These are phyloP conservation scores for Santalum album DNA, from an alignment of 164 flowering plant genomes.

Conservation along the genomic window DNA sequence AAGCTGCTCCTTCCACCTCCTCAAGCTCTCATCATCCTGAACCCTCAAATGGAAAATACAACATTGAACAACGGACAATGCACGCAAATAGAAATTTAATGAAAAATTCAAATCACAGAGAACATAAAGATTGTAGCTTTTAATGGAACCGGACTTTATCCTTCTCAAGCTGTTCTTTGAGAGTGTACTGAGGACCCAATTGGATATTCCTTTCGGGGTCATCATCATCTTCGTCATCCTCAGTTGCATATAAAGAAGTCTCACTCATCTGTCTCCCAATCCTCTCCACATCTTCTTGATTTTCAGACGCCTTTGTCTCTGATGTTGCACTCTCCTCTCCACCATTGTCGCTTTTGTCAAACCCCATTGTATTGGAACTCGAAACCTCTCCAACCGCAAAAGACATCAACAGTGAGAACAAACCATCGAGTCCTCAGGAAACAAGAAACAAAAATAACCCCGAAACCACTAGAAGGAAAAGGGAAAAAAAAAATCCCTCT, in stretches of 20 bases:
- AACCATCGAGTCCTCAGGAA: neutral
- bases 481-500: slow-evolving; percentile 17
- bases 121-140: no score
- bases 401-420: slow-evolving; percentile 30
- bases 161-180: slow-evolving; percentile 70
- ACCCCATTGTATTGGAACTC: slow-evolving; percentile 45
- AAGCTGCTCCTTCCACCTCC: no score
- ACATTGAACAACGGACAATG: no score
- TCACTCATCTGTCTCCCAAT: slow-evolving; percentile 34
- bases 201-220: slow-evolving; percentile 35
- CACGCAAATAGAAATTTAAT: no score
- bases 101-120: no score
- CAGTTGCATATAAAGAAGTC: slow-evolving; percentile 34
- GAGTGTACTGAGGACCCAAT: slow-evolving; percentile 67
- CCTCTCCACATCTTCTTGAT: slow-evolving; percentile 19
- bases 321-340: slow-evolving; percentile 9
- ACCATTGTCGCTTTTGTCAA: slow-evolving; percentile 24
- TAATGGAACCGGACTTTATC: slow-evolving; percentile 47
- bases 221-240: slow-evolving; percentile 45
- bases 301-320: slow-evolving; percentile 2
- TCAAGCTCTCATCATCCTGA: no score
- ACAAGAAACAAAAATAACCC: slow-evolving; percentile 1
- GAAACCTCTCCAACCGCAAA: slow-evolving; percentile 41
- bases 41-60: no score
- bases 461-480: neutral